Percentiles rank a stretch among this genome's conserved stretches.
Conservation (phyloP, 768 basidiomycete genomes). For the Inosperma sp. region DNA sequence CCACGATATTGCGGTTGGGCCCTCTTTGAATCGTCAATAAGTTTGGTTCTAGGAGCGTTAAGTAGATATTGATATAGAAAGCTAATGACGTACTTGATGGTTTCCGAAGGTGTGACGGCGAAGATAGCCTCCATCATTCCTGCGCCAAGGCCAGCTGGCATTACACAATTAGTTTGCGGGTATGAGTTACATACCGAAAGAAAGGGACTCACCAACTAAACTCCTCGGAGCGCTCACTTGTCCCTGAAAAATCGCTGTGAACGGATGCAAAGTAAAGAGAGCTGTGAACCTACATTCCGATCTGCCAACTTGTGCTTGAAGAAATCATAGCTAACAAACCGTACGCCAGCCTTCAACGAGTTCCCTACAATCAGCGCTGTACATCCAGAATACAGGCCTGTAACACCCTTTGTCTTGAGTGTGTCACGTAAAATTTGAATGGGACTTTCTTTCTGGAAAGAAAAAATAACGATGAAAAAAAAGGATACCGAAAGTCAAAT, state of each 20-base stretch:
- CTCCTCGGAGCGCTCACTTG: conserved; percentile 86
- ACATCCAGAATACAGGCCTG: conserved; percentile 91
- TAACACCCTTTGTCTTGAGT: conserved; percentile 65
- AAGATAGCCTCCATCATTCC: conserved; percentile 90
- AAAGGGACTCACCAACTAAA: conserved; percentile 54
- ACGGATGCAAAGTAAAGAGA: neutral
- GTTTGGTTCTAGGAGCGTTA: conserved; percentile 68
- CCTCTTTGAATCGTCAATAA: conserved; percentile 90
- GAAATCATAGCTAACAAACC: conserved; percentile 92
- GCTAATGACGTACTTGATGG: conserved; percentile 78
- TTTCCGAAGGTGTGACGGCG: conserved; percentile 96
- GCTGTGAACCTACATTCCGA: conserved; percentile 52
- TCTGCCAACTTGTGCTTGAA: conserved; percentile 85
- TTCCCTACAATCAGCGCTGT: conserved; percentile 89
- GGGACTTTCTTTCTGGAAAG: conserved; percentile 53
- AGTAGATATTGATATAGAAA: neutral
- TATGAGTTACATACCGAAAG: neutral
- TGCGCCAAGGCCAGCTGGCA: conserved; percentile 71
- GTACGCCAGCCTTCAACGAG: conserved; percentile 89
- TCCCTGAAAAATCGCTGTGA: conserved; percentile 49
- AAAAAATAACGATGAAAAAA: neutral
- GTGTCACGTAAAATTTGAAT: conserved; percentile 74
- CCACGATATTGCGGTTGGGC: conserved; percentile 83
- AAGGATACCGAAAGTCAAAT: neutral
- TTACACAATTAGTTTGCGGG: neutral